Evolutionary conservation across 2,329 filamentous ascomycete genomes (phyloP).

Genomic region (Cladosporium sp.): DNA sequence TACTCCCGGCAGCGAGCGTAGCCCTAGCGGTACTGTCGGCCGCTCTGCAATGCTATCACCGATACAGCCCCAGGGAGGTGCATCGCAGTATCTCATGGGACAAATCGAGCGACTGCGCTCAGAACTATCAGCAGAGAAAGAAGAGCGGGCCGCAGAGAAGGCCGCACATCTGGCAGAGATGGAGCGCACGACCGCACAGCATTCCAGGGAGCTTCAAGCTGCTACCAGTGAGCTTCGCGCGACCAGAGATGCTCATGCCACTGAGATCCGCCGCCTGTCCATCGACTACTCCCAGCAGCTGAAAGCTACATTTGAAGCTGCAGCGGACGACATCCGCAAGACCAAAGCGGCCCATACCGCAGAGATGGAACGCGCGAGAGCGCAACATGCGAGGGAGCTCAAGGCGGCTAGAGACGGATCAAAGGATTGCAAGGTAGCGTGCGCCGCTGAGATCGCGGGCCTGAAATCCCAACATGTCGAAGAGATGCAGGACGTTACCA

Average conservation of each 20-base stretch:
- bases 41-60: constrained; percentile 7
- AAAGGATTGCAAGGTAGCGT: constrained; percentile 18
- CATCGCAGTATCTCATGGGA: constrained; percentile 4
- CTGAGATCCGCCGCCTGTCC: constrained; percentile 10
- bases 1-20: constrained; percentile 12
- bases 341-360: constrained; percentile 22
- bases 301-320: constrained; percentile 9
- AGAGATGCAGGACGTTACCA: constrained; percentile 18
- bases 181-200: constrained; percentile 7
- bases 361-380: constrained; percentile 17
- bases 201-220: constrained; percentile 7
- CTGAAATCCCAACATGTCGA: constrained; percentile 22
- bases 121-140: constrained; percentile 20
- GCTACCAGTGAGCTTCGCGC: constrained; percentile 21
- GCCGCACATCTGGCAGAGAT: constrained; percentile 20
- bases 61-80: constrained; percentile 4
- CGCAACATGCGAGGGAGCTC: constrained; percentile 7
- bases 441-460: constrained; percentile 26
- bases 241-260: constrained; percentile 13
- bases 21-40: not conserved
- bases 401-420: constrained; percentile 18
- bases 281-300: constrained; percentile 14
- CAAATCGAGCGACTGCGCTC: constrained; percentile 26
- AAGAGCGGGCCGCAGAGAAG: constrained; percentile 6
- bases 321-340: constrained; percentile 4